phyloP scores from a whole-genome alignment of 108 stramenopile genomes.

The Nannochloropsis oceanica region DNA sequence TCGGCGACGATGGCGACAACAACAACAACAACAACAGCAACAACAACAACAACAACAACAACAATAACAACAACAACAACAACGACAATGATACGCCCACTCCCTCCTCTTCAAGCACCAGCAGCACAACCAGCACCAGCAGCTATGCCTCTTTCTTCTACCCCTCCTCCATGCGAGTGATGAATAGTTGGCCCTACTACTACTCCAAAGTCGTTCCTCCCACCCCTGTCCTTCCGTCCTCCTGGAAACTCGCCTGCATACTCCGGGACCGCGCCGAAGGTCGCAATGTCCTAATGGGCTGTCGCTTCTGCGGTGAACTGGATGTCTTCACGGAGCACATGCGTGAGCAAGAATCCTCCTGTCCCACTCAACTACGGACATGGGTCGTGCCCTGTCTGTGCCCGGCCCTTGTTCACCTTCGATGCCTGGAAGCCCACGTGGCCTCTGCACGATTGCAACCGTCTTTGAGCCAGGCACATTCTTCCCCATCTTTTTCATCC shows the following conservation, averaged over 20 bases:
- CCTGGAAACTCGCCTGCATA: background rate
- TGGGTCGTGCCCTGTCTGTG: constrained; percentile 4
- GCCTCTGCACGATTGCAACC: background rate
- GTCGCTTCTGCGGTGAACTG: background rate
- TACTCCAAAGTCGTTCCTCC: background rate
- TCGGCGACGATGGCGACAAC: background rate
- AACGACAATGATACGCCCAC: background rate
- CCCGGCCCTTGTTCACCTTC: background rate
- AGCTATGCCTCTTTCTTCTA: background rate
- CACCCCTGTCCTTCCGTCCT: background rate
- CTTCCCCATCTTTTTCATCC: too few species aligned
- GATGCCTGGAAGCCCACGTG: background rate
- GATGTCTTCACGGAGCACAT: background rate
- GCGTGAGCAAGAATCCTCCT: background rate
- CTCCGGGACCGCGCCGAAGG: background rate
- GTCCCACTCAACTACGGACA: background rate
- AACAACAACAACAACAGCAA: background rate
- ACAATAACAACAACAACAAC: background rate
- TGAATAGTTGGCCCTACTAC: background rate
- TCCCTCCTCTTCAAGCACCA: background rate
- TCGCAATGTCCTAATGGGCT: background rate
- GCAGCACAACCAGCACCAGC: background rate
- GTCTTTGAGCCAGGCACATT: background rate
- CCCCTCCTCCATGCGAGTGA: background rate
- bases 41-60: background rate